phyloP scores from a whole-genome alignment of 2,329 filamentous ascomycete species.

The Sporothrix brasiliensis region DNA sequence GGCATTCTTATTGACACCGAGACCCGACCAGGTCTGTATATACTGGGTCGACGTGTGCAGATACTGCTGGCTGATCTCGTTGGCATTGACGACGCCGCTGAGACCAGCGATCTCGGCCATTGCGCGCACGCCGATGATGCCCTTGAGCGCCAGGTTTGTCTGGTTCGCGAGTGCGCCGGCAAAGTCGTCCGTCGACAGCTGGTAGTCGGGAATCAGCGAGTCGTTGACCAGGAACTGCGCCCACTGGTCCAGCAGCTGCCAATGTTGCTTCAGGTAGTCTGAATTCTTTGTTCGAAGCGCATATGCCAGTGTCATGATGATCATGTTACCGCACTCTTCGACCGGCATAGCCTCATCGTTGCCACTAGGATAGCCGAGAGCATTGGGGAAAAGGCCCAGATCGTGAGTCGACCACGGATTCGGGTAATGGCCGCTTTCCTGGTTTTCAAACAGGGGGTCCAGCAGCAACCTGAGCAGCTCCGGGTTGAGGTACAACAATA shows the following conservation, averaged over 20 bases:
- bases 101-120: slow-evolving; percentile 70
- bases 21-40: slow-evolving; percentile 70
- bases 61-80: slow-evolving; percentile 15
- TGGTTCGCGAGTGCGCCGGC: slow-evolving; percentile 71
- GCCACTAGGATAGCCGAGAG: slow-evolving; percentile 69
- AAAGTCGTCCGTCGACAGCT: slow-evolving; percentile 75
- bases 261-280: slow-evolving; percentile 62
- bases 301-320: slow-evolving; percentile 67
- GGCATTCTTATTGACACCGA: slow-evolving; percentile 69
- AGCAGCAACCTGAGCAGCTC: slow-evolving; percentile 75
- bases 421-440: slow-evolving; percentile 77
- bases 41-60: slow-evolving; percentile 52
- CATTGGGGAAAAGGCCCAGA: slow-evolving; percentile 71
- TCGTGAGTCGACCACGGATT: slow-evolving; percentile 79
- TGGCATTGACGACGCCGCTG: slow-evolving; percentile 56
- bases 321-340: slow-evolving; percentile 72
- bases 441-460: slow-evolving; percentile 77
- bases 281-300: slow-evolving; percentile 55
- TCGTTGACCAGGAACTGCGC: slow-evolving; percentile 72
- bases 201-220: slow-evolving; percentile 69
- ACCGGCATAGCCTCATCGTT: slow-evolving; percentile 73
- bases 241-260: slow-evolving; percentile 71
- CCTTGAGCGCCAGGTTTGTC: slow-evolving; percentile 75
- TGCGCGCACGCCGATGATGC: slow-evolving; percentile 76
- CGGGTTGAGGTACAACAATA: slow-evolving; percentile 81